Conservation (phyloP, 2,329 filamentous ascomycete species). For the Ophiostoma piceae region DNA sequence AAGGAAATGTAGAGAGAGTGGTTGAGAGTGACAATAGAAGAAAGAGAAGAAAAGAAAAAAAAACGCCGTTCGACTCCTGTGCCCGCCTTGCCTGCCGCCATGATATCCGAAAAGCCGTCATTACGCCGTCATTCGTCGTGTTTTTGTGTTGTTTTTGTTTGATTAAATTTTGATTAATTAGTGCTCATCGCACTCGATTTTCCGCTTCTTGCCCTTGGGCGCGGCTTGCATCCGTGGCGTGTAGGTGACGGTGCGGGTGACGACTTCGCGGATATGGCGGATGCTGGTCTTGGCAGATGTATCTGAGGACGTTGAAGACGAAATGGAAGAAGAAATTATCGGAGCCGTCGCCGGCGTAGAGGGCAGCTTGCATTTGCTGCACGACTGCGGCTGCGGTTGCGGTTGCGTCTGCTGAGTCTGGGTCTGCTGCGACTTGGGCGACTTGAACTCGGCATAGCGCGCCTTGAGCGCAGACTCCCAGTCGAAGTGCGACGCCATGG, state of each 20-base stretch:
- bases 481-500: slow-evolving; percentile 65
- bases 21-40: background rate
- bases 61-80: background rate
- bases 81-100: slow-evolving; percentile 2
- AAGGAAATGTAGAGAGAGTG: background rate
- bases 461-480: slow-evolving; percentile 69
- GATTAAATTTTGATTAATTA: background rate
- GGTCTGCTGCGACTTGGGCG: slow-evolving; percentile 22
- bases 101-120: background rate
- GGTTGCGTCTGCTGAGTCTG: slow-evolving; percentile 21
- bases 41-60: background rate
- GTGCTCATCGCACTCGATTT: slow-evolving; percentile 43
- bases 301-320: background rate
- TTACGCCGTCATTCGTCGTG: slow-evolving; percentile 9
- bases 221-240: slow-evolving; percentile 77
- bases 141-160: background rate
- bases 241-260: slow-evolving; percentile 91
- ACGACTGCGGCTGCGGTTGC: background rate
- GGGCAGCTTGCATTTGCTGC: slow-evolving; percentile 27
- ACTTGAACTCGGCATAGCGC: slow-evolving; percentile 55
- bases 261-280: slow-evolving; percentile 76
- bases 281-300: slow-evolving; percentile 49
- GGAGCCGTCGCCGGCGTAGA: slow-evolving; percentile 34
- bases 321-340: background rate
- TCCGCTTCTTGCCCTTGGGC: slow-evolving; percentile 88